Evolutionary conservation across 139 green algal species (phyloP), one percentile per base, ranked within the genome.

Genomic region (Mesotaenium endlicherianum): DNA sequence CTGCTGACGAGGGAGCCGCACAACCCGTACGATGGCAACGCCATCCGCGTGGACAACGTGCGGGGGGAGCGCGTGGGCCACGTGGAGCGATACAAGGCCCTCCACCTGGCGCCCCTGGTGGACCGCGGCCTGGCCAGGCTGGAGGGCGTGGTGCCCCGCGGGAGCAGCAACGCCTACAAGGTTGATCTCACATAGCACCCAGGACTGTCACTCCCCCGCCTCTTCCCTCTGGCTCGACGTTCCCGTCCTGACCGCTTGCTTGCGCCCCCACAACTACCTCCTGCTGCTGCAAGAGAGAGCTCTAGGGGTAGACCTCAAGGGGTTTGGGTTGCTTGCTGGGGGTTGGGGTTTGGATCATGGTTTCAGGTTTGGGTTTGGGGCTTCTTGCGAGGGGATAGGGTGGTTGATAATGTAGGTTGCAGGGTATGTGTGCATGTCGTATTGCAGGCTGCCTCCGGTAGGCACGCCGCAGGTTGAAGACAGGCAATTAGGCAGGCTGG

Each of bases 21-120:
- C 30, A 94, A 94, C 75, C 83, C 84, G 0, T 93, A 94, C 59
- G 91, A 94, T 40, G 11, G 43, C 47, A 90, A 89, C 76, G 91
- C 91, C 16, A 85, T 94, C 45, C 75, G 84, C 0, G 91, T 94
- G 36, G 87, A 93, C 72, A 94, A 94, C 70, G 82, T 94, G 20
- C 44, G 38, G 38, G 49, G 75, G 50, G 34, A 80, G 72, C 0
- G 30, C 20, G 72, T 87, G 17, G 71, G 82, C 58, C 71, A 83
- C 71, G 39, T 87, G 3, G 47, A 81, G 45, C 42, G 68, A 39
- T 58, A 59, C 70, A 81, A 45, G 42, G 81, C 81, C 6, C 20
- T 17, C 42, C 64, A 59, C 42, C 70, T 86, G 69, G 42, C 70
- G 64, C 74, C 53, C 4, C 47, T 87, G 30, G 8, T 87, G 14